Evolutionary conservation across 2,329 filamentous ascomycete genomes (phyloP), one percentile per base, ranked within the genome.

Genomic region (Trichoderma cornu-damae): DNA sequence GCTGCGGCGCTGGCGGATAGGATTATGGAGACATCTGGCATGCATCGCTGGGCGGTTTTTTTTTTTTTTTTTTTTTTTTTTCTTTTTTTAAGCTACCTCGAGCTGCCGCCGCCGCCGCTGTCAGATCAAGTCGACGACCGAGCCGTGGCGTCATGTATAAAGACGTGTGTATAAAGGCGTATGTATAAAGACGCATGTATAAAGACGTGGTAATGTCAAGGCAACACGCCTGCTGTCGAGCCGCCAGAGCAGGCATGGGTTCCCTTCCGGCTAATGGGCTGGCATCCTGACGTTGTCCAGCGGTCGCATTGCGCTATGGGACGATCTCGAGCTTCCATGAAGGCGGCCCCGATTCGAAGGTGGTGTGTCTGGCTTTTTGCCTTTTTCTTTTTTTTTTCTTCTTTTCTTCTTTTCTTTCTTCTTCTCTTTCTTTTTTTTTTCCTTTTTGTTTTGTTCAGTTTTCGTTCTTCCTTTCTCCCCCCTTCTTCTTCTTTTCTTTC

Each of bases 1-100:
- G 47, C 47, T n/a, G 52, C 53, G 53, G 44, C 44, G 53, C 35
- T 48, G 35, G 54, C 54, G 54, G 47, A 57, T 51, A 50, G 44
- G 24, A 56, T 56, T 56, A 49, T 43, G 54, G 54, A 57, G 53
- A 48, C 53, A 57, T 57, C 53, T 57, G 53, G 53, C 53, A 57
- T 57, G 53, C 53, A 49, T 57, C 44, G 43, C 43, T 55, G 51
- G 51, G 30, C 51, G 51, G 40, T 37, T 54, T 34, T 46, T 54
- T 54, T n/a, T n/a, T n/a, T n/a, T n/a, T n/a, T n/a, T n/a, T n/a
- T n/a, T n/a, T n/a, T n/a, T n/a, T n/a, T n/a, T n/a, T n/a, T n/a
- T n/a, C n/a, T n/a, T n/a, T n/a, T n/a, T n/a, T n/a, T n/a, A n/a
- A 55, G 52, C 52, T 55, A 55, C 52, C 32, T 55, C 32, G 22